These are phyloP conservation scores for Epithemia pelagica DNA, from an alignment of 108 stramenopile genomes.

Conservation along the genomic window DNA sequence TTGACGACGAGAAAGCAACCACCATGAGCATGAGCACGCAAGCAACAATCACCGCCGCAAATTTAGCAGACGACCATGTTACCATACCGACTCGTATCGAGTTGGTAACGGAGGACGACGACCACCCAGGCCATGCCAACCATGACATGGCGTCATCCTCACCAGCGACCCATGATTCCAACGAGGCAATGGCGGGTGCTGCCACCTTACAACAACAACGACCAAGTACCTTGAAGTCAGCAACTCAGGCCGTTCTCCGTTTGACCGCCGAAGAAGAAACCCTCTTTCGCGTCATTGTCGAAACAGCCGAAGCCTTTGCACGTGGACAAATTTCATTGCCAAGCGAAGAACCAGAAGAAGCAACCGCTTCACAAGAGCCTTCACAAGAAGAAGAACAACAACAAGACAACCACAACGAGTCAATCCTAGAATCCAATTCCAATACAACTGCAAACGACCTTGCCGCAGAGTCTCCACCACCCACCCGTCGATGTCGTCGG, in stretches of 20 bases:
- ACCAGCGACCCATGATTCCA: no score
- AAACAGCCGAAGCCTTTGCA: constrained; percentile 38
- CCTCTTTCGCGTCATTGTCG: constrained; percentile 30
- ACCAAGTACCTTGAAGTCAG: not conserved
- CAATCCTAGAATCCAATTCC: not conserved
- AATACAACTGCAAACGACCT: not conserved
- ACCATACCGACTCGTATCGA: no score
- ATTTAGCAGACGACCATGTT: no score
- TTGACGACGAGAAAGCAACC: no score
- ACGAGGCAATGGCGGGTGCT: no score
- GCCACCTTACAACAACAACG: no score
- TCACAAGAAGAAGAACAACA: no score
- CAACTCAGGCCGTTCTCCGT: not conserved
- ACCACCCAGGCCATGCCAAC: no score
- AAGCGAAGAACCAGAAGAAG: not conserved
- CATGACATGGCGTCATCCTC: no score
- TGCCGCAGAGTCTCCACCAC: not conserved
- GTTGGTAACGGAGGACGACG: no score
- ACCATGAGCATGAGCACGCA: no score
- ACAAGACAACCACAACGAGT: not conserved
- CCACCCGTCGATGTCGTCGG: not conserved
- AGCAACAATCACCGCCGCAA: no score
- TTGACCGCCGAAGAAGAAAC: constrained; percentile 22
- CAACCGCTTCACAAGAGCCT: not conserved
- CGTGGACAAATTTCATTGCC: constrained; percentile 14